These are phyloP conservation scores for Herpetomonas tarakana DNA, from an alignment of 208 protist species.

Conservation along the genomic window DNA sequence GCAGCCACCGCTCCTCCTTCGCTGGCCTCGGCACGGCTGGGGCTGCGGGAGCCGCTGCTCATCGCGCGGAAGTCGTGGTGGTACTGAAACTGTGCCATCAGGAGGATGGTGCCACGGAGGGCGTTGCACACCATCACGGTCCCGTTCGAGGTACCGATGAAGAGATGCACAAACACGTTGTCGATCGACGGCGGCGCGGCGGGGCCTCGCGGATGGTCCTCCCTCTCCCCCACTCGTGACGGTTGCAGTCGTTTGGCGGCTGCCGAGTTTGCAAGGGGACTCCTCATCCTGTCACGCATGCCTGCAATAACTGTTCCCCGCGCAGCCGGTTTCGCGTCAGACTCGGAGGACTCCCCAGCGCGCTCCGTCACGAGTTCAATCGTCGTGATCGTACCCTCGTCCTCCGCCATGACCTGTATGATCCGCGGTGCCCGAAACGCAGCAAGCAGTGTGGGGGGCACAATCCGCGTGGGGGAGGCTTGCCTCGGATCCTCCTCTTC, in stretches of 20 bases:
- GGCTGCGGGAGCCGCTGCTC: constrained; percentile 7
- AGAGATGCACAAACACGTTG: constrained; percentile 64
- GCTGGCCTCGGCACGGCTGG: background rate
- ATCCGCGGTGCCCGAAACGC: constrained; percentile 45
- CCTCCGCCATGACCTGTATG: constrained; percentile 54
- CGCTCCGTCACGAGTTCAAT: constrained; percentile 50
- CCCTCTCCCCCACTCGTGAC: background rate
- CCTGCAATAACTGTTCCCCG: background rate
- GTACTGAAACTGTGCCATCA: constrained; percentile 64
- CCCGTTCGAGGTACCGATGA: constrained; percentile 83
- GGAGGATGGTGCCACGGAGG: constrained; percentile 69
- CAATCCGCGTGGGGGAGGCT: background rate
- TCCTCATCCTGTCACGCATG: background rate
- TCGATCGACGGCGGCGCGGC: background rate
- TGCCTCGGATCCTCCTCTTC: background rate
- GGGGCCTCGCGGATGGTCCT: too few species aligned
- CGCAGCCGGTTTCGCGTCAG: background rate
- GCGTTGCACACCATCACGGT: constrained; percentile 80
- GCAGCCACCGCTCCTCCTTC: too few species aligned
- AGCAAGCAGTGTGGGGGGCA: constrained; percentile 16
- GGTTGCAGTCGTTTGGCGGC: background rate
- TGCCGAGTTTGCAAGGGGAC: background rate
- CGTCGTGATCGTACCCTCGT: constrained; percentile 67
- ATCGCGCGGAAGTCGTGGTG: constrained; percentile 10
- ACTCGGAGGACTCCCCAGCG: background rate